phyloP scores from a whole-genome alignment of 2,329 filamentous ascomycete species.

The Aspergillus sp. region DNA sequence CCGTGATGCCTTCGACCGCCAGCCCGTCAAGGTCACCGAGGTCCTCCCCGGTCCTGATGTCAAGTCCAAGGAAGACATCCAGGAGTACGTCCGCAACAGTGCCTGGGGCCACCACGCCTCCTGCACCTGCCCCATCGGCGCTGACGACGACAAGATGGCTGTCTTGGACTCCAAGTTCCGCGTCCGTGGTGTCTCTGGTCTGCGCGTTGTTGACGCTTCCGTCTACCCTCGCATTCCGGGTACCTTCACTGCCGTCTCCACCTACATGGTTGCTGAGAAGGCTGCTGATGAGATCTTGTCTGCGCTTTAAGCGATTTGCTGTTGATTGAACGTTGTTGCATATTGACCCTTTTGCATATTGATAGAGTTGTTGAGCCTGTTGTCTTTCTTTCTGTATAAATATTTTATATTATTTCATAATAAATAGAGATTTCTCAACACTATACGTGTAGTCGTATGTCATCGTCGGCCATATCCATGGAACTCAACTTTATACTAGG shows the following conservation, averaged over 20 bases:
- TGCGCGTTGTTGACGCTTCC: conserved; percentile 60
- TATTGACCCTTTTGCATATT: no score
- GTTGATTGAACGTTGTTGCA: no score
- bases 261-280: conserved; percentile 58
- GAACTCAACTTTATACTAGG: no score
- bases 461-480: no score
- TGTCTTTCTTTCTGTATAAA: no score
- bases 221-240: conserved; percentile 55
- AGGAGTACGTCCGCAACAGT: conserved; percentile 46
- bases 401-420: no score
- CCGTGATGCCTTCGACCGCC: conserved; percentile 41
- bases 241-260: conserved; percentile 47
- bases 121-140: conserved; percentile 53
- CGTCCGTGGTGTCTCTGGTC: conserved; percentile 50
- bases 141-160: conserved; percentile 48
- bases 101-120: conserved; percentile 57
- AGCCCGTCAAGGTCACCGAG: conserved; percentile 39
- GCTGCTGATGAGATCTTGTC: conserved; percentile 53
- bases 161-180: conserved; percentile 55
- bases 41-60: conserved; percentile 40
- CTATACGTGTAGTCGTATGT: no score
- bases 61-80: conserved; percentile 40
- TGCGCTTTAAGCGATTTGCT: no score
- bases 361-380: no score
- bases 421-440: no score